A percentile compares a stretch with the other conserved stretches of the same genome.
Conservation (phyloP, 495 filamentous ascomycete genomes). For the Podospora fimiseda region DNA sequence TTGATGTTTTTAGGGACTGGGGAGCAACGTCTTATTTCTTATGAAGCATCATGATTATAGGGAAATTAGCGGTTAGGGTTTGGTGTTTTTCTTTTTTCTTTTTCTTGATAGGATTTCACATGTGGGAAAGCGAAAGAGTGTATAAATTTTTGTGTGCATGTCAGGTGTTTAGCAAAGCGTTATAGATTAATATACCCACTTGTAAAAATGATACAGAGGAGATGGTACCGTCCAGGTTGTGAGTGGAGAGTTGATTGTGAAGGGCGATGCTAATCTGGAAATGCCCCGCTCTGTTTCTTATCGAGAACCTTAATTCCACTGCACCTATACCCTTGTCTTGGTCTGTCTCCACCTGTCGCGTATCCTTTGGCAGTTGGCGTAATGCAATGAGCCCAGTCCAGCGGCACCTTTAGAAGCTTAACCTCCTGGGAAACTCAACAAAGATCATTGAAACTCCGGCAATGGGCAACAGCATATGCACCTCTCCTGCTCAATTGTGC, state of each 20-base stretch:
- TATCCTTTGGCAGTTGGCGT: not conserved
- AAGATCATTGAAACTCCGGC: not conserved
- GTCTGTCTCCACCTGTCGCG: constrained; percentile 8
- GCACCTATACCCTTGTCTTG: not conserved
- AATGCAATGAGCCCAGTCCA: not conserved
- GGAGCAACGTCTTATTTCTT: not conserved
- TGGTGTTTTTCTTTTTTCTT: not conserved
- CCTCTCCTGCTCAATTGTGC: not conserved
- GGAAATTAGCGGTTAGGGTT: not conserved
- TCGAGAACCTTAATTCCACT: constrained; percentile 18
- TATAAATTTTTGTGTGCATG: too few relatives aligned
- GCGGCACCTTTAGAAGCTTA: not conserved
- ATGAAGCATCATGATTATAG: not conserved
- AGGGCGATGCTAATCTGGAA: not conserved
- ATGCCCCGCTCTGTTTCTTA: constrained; percentile 6
- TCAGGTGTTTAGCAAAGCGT: too few relatives aligned
- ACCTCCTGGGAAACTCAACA: not conserved
- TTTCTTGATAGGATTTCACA: too few relatives aligned
- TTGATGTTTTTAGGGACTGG: too few relatives aligned
- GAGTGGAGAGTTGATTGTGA: too few relatives aligned
- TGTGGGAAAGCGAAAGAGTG: too few relatives aligned
- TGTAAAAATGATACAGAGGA: too few relatives aligned
- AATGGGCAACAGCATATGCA: constrained; percentile 7
- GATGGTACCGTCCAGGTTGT: too few relatives aligned
- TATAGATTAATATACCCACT: too few relatives aligned